A percentile compares a stretch with the other conserved stretches of the same genome.
Conservation (phyloP, 352 stramenopile species). For the Hyphochytrium catenoides region DNA sequence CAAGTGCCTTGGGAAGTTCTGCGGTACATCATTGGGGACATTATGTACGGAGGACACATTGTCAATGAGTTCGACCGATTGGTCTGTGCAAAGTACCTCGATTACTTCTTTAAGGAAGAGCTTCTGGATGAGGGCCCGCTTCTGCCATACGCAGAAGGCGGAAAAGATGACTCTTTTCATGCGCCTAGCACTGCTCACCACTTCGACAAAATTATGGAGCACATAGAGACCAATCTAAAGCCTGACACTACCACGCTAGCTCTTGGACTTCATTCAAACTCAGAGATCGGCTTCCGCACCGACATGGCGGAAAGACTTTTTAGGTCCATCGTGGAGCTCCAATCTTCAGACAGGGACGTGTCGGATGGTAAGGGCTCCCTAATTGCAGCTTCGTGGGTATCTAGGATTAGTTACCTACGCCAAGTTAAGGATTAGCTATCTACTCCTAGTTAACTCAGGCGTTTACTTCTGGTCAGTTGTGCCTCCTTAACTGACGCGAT, state of each 20-base stretch:
- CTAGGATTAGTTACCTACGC: too few species aligned
- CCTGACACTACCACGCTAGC: conserved; percentile 55
- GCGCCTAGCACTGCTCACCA: conserved; percentile 34
- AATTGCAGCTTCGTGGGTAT: too few species aligned
- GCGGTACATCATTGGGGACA: conserved; percentile 59
- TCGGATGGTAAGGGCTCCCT: conserved; percentile 10
- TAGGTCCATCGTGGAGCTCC: conserved; percentile 41
- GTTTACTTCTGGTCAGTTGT: too few species aligned
- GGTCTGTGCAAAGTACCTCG: conserved; percentile 47
- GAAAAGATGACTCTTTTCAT: conserved; percentile 21
- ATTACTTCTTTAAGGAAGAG: conserved; percentile 64
- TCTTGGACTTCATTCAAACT: conserved; percentile 77
- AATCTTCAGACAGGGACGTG: conserved; percentile 12
- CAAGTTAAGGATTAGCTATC: too few species aligned
- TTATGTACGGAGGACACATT: conserved; percentile 67
- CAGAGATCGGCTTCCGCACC: conserved; percentile 72
- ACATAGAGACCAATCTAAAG: conserved; percentile 50
- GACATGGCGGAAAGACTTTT: conserved; percentile 45
- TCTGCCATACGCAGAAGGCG: conserved; percentile 49
- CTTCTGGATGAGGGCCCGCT: conserved; percentile 67
- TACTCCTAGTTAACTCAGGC: too few species aligned
- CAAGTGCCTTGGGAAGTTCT: conserved; percentile 69
- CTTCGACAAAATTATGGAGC: conserved; percentile 58
- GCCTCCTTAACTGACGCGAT: too few species aligned
- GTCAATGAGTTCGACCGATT: conserved; percentile 54